These are phyloP conservation scores for Ophiostoma sp. DNA, from an alignment of 2,329 filamentous ascomycete species.

Conservation along the genomic window DNA sequence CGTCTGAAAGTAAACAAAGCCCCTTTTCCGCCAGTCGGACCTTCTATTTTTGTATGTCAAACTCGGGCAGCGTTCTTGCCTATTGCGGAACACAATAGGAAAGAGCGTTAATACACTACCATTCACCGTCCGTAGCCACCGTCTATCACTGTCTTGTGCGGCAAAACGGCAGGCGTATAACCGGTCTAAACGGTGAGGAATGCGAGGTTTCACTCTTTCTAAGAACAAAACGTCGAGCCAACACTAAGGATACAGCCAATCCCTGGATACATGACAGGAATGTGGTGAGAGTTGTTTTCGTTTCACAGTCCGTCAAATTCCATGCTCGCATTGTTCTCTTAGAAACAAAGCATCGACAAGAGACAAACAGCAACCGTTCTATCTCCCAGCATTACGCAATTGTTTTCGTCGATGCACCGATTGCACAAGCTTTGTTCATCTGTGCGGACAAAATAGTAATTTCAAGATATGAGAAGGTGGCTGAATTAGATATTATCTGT, in stretches of 20 bases:
- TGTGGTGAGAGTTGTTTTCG: neutral
- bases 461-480: neutral
- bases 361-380: no score
- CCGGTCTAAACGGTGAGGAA: neutral
- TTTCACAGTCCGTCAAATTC: constrained; percentile 8
- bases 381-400: no score
- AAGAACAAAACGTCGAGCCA: neutral
- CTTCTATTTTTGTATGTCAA: neutral
- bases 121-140: neutral
- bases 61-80: neutral
- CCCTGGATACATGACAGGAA: neutral
- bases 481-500: neutral
- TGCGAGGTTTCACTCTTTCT: neutral
- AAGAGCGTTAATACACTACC: neutral
- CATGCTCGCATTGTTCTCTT: neutral
- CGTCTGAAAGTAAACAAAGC: neutral
- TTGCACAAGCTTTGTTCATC: no score
- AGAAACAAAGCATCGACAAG: no score
- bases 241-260: no score
- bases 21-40: neutral
- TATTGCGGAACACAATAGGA: neutral
- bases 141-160: neutral
- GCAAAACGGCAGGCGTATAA: neutral
- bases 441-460: no score
- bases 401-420: neutral